Evolutionary conservation across 23 red algal species (phyloP), one percentile per base, ranked within the genome.

Genomic region (Cyanidium caldarium): DNA sequence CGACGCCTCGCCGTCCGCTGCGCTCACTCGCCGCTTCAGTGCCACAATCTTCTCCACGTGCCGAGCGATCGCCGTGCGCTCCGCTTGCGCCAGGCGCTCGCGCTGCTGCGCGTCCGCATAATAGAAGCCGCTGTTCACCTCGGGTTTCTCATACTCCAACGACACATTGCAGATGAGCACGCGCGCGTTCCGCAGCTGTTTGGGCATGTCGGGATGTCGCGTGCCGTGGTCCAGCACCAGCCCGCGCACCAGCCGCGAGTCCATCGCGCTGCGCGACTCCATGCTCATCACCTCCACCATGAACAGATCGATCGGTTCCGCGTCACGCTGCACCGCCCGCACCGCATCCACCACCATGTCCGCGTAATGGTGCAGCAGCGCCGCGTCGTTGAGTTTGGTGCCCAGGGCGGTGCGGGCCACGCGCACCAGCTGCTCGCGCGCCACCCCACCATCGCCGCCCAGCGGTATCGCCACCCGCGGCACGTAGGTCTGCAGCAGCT

Each of bases 121-220:
- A 65, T 85, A 98, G 72, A 98, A 98, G 1, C 92, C 92, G 33
- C 83, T 68, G 33, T 77, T 46, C 14, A 98, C 77, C 57, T 98
- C 92, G 34, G 78, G 76, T 38, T 98, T 98, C 33, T 98, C 92
- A 68, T 98, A 83, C 69, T 98, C 92, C 41, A 98, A 65, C 25
- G 80, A 85, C 3, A 98, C 80, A 67, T 98, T 98, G 73, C 92
- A 98, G 30, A 83, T 98, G 25, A 98, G 75, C 58, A 98, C 87
- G 68, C 81, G 88, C 0, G 84, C 78, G 45, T 98, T 86, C 81
- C 78, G 83, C 28, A 98, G 67, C 34, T 78, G 65, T 40, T 98
- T 98, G 36, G 92, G 92, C 92, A 98, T 98, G 69, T 98, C 92
- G 0, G 92, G 92, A 65, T 98, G 92, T 30, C 92, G 85, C 65